phyloP scores from a whole-genome alignment of 257 asterid species.

The Asclepias syriaca region DNA sequence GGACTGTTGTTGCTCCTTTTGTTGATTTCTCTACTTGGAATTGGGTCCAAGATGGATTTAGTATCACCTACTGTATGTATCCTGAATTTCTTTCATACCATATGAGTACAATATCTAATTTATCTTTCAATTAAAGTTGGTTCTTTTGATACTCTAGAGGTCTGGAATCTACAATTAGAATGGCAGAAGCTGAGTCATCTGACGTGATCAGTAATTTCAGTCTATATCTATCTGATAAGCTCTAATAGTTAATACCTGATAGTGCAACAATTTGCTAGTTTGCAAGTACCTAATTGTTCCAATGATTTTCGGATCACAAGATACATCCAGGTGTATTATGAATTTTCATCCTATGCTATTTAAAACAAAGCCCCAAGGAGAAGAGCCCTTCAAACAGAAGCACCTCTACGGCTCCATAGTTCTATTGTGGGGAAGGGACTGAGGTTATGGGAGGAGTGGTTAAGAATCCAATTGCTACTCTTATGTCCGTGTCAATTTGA shows the following conservation, averaged over 20 bases:
- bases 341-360: no score
- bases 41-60: conserved; percentile 59
- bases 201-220: not conserved
- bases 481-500: not conserved
- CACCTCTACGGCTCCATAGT: not conserved
- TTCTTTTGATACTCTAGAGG: not conserved
- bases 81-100: not conserved
- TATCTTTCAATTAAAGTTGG: not conserved
- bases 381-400: not conserved
- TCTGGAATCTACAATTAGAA: not conserved
- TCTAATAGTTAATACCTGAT: not conserved
- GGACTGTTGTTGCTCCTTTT: conserved; percentile 56
- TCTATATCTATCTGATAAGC: not conserved
- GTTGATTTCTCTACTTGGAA: conserved; percentile 57
- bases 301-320: not conserved
- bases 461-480: not conserved
- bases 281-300: not conserved
- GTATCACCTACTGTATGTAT: conserved; percentile 63
- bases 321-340: not conserved
- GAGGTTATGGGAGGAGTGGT: not conserved
- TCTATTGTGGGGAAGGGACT: not conserved
- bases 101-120: not conserved
- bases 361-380: not conserved
- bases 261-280: not conserved
- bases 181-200: not conserved